Evolutionary conservation across 1,284 basidiomycete genomes (phyloP), one percentile per base, ranked within the genome.

Genomic region (Takashimella koratensis): DNA sequence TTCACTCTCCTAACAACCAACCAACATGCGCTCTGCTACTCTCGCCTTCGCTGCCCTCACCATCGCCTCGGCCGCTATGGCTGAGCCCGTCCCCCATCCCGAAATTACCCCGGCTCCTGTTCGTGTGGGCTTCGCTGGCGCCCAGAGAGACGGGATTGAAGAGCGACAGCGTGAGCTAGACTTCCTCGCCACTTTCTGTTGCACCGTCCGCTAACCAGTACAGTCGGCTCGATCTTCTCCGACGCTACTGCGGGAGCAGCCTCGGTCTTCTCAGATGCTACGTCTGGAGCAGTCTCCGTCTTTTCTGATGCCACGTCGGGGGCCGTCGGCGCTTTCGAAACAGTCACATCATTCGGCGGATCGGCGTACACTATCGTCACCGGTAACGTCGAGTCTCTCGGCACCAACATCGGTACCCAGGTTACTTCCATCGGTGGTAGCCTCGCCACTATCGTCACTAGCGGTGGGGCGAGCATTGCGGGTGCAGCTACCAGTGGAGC

Each of bases 21-120:
- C 6, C 46, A 56, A 52, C 43, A 63, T 65, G 63, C 60, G 58
- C 43, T 47, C 59, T 58, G 48, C 58, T 45, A 42, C 51, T 52
- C 21, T 60, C 36, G 19, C 56, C 47, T 30, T 58, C 19, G 5
- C 60, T 45, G 52, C 57, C 39, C 42, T 62, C 51, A 26, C 60
- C 44, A 47, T 54, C 30, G 42, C 45, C 21, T 25, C 57, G 21
- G 55, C 56, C 25, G 46, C 52, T 21, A 45, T 44, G 36, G 53
- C 52, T 27, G 56, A 56, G 23, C 54, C 55, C 12, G 53, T 36
- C 23, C 46, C 52, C 42, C 19, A 47, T 25, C 52, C 57, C 23
- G 36, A 46, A 26, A 39, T 51, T 22, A 47, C 54, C 25, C 55
- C 49, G n/a, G 47, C 53, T 45, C 49, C 52, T 25, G 54, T 48